Base-by-base conservation (phyloP, 2,329 filamentous ascomycete genomes). In the Aspergillus ustus region DNA sequence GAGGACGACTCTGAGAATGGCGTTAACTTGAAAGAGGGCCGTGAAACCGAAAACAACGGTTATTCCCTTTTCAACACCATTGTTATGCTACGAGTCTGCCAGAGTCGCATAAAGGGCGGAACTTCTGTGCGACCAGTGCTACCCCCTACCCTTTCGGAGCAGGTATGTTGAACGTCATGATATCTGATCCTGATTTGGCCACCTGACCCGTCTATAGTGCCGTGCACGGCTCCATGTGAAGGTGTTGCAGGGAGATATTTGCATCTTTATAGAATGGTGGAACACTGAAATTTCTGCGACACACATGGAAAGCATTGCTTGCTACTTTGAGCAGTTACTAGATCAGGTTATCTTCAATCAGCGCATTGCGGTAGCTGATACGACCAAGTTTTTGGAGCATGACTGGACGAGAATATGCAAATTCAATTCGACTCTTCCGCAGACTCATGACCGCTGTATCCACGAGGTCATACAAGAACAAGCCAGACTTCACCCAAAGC, bases 351-450 rank as follows among this genome's bases (percentile, higher is more conserved):
- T 87, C 13, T 73, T 77, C 2, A 70, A 73, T 3, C 79, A 81
- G 0, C 75, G 78, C 9, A 75, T 73, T 17, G 72, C 75, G 4
- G 74, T 86, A 54, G 79, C 75, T 6, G 74, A 83, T 20, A 72
- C 83, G 28, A 82, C 86, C 69, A 75, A 85, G 3, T 86, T 87
- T 66, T 86, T 80, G 13, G 81, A 85, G 52, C 77, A 81, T 8
- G 85, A 88, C 65, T 82, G 83, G 63, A 77, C 82, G 4, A 84
- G 86, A 59, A 81, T 87, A 46, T 69, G 83, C 7, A 78, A 81
- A 5, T 86, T 85, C 75, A 85, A 84, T 54, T 80, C 80, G 64
- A 78, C 80, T 31, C 70, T 73, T 0, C 77, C 78, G 2, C 68
- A 75, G 40, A 71, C 70, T 1, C 75, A 79, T 1, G 76, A 80